Percentiles rank a stretch among this genome's conserved stretches.
phyloP scores from a whole-genome alignment of 495 filamentous ascomycete genomes.

The Oleoguttula mirabilis region DNA sequence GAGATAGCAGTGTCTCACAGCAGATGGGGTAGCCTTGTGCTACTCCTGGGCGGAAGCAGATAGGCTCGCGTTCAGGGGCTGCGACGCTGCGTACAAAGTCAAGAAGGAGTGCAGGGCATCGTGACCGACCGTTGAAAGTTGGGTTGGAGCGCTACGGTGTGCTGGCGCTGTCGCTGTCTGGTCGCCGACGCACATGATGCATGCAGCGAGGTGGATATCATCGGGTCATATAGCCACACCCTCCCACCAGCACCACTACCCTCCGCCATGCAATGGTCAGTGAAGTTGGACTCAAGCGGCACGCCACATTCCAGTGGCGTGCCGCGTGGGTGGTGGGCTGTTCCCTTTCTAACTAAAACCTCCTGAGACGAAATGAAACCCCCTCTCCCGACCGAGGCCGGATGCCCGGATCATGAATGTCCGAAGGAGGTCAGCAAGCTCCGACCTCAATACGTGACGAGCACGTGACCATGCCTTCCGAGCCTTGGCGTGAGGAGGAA shows the following conservation, averaged over 20 bases:
- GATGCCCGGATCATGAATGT: too few species aligned
- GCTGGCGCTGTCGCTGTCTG: conserved; percentile 6
- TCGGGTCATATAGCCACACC: too few species aligned
- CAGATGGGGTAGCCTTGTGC: conserved; percentile 12
- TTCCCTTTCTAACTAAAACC: too few species aligned
- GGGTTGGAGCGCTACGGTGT: not conserved
- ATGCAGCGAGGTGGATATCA: too few species aligned
- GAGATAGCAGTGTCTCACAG: conserved; percentile 14
- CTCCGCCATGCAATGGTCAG: too few species aligned
- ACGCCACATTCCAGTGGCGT: not conserved
- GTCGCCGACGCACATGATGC: conserved; percentile 3
- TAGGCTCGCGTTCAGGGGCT: conserved; percentile 16
- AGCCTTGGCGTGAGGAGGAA: not conserved
- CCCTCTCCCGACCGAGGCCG: too few species aligned
- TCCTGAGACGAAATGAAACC: not conserved
- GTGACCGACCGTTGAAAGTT: not conserved
- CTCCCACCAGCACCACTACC: too few species aligned
- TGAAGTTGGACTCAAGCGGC: too few species aligned
- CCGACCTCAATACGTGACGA: too few species aligned
- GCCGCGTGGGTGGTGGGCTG: too few species aligned
- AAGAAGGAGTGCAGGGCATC: conserved; percentile 1
- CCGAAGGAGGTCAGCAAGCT: too few species aligned
- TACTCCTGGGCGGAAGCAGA: conserved; percentile 14
- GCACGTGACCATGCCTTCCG: not conserved
- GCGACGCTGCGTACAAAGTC: not conserved